These are phyloP conservation scores for Podila epicladia DNA, from an alignment of 192 early-diverging fungal species.

Conservation along the genomic window DNA sequence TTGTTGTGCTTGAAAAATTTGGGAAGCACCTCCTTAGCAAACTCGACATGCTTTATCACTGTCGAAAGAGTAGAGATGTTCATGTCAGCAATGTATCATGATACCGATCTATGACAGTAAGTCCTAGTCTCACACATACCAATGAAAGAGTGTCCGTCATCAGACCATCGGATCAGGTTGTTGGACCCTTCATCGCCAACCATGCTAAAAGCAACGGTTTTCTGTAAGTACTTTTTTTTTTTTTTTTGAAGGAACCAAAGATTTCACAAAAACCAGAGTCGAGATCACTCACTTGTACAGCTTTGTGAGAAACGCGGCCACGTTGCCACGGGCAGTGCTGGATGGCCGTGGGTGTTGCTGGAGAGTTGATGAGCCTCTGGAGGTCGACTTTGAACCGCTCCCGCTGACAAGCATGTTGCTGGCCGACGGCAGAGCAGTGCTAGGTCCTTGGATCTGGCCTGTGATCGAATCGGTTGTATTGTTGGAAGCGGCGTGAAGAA, in stretches of 20 bases:
- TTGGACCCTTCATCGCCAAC: slow-evolving; percentile 87
- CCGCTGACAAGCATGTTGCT: neutral
- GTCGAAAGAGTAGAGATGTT: neutral
- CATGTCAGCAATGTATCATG: neutral
- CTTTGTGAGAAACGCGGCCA: slow-evolving; percentile 95
- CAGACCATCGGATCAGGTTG: slow-evolving; percentile 90
- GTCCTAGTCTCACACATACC: slow-evolving; percentile 40
- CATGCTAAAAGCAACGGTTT: slow-evolving; percentile 69
- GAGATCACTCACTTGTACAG: slow-evolving; percentile 77
- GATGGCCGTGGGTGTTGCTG: slow-evolving; percentile 35
- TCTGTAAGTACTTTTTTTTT: no score
- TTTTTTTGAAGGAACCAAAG: no score
- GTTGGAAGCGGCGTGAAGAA: neutral
- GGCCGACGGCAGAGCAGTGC: neutral
- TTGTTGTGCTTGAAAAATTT: slow-evolving; percentile 94
- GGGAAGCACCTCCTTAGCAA: slow-evolving; percentile 85
- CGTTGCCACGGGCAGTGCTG: slow-evolving; percentile 55
- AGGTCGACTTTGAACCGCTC: neutral
- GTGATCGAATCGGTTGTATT: neutral
- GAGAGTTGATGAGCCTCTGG: slow-evolving; percentile 8
- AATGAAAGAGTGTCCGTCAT: slow-evolving; percentile 88
- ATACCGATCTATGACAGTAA: neutral
- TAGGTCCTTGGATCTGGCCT: neutral
- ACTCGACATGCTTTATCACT: slow-evolving; percentile 77
- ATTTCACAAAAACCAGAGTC: neutral